phyloP scores from a whole-genome alignment of 2,329 filamentous ascomycete species.

The Diaporthe ilicicola region DNA sequence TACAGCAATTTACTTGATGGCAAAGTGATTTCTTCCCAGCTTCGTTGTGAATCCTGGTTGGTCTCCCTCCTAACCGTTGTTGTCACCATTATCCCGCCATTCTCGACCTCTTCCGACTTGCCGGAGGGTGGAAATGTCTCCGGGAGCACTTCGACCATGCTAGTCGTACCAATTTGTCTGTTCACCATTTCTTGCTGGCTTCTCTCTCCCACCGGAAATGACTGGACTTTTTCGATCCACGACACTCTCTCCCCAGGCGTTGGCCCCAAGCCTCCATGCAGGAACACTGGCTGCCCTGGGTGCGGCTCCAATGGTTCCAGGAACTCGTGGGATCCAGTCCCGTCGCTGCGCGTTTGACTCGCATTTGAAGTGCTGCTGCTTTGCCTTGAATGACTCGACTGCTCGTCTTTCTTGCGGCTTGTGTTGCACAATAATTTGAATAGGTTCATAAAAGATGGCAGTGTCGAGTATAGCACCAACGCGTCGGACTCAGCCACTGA shows the following conservation, averaged over 20 bases:
- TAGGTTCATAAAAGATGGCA: not conserved
- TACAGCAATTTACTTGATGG: slow-evolving; percentile 2
- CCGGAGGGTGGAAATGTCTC: not conserved
- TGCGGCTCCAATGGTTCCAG: not conserved
- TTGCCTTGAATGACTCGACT: not conserved
- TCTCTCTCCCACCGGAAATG: slow-evolving; percentile 9
- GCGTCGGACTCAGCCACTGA: slow-evolving; percentile 21
- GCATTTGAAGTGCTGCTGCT: not conserved
- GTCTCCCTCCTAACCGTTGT: slow-evolving; percentile 15
- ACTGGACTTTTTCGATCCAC: slow-evolving; percentile 18
- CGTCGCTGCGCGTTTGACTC: not conserved
- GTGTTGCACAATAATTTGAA: not conserved
- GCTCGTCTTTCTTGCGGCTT: not conserved
- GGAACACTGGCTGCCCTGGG: not conserved
- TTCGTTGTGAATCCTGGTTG: not conserved
- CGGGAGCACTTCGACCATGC: slow-evolving; percentile 10
- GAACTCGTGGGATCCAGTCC: not conserved
- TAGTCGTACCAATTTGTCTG: slow-evolving; percentile 14
- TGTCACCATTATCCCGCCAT: slow-evolving; percentile 12
- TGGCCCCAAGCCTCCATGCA: not conserved
- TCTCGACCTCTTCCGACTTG: not conserved
- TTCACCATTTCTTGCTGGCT: not conserved
- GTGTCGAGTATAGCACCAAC: slow-evolving; percentile 3
- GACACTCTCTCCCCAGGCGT: slow-evolving; percentile 14
- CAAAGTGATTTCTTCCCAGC: not conserved